These are phyloP conservation scores for Mycena alexandri DNA, from an alignment of 768 basidiomycete species.

Conservation along the genomic window DNA sequence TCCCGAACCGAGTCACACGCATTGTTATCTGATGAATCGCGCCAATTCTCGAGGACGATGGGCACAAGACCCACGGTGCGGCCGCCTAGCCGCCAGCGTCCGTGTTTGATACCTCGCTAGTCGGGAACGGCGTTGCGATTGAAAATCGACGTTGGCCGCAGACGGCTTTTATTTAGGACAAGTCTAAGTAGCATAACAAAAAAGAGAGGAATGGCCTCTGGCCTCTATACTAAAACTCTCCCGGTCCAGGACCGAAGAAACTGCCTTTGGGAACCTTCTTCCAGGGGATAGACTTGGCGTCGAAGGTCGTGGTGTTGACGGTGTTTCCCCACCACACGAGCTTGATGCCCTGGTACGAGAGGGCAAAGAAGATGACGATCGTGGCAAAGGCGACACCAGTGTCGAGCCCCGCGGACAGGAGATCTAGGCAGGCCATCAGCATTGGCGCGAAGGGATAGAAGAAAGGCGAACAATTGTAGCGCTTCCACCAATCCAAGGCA, in stretches of 20 bases:
- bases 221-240: conserved; percentile 18
- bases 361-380: conserved; percentile 21
- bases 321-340: conserved; percentile 25
- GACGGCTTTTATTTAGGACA: not conserved
- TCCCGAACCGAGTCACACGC: no score
- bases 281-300: conserved; percentile 19
- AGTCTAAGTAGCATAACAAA: no score
- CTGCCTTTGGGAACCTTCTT: conserved; percentile 8
- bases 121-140: not conserved
- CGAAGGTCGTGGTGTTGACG: conserved; percentile 13
- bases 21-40: no score
- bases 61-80: no score
- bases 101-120: conserved; percentile 21
- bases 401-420: conserved; percentile 14
- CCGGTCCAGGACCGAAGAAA: conserved; percentile 22
- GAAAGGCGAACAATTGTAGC: conserved; percentile 16
- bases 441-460: not conserved
- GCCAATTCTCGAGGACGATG: no score
- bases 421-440: conserved; percentile 7
- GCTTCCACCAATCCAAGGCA: conserved; percentile 25
- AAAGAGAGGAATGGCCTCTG: no score
- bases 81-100: no score
- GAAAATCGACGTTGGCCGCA: no score
- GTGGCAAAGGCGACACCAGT: conserved; percentile 25
- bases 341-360: conserved; percentile 21